Evolutionary conservation across 176 grass and related monocot genomes (phyloP), one percentile per base, ranked within the genome.

Genomic region (Leersia perrieri): DNA sequence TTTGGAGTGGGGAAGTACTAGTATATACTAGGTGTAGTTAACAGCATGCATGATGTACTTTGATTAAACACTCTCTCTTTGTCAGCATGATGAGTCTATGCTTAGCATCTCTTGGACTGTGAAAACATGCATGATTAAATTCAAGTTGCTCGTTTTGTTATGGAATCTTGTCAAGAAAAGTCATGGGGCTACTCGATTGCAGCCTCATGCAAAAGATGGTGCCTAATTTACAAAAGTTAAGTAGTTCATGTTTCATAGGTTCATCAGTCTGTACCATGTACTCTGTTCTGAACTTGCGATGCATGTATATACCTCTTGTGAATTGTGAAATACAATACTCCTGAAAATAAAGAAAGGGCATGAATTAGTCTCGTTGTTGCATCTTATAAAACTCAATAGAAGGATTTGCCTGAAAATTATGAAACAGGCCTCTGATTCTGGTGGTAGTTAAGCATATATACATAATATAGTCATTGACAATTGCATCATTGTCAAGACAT

Each of bases 51-150:
- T 76, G 32, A 25, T 15, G 32, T 83, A 27, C 66, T 71, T 51
- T 64, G 60, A 73, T 18, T 82, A 77, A 58, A 65, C 16, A 53
- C 5, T 53, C 20, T 53, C 18, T 8, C 49, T n/a, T 7, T 53
- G 49, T n/a, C 49, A 22, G 49, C 49, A 53, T 53, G 49, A 82
- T 30, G 36, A 11, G 60, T 39, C 58, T 78, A 66, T 41, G 80
- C 60, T 82, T 83, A 88, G 86, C 68, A 79, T 88, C 74, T 83
- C 42, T 27, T 27, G 45, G 15, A 27, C 26, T 25, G 60, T 38
- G n/a, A 39, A 29, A 57, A 65, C 45, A 58, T 42, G 49, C 30
- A 70, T 67, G 74, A 68, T 60, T 68, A 66, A 30, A 74, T 79
- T 33, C 61, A 68, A 77, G 68, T 79, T 79, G 62, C 16, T 41